These are phyloP conservation scores for Pseudisothecium myosuroides DNA, from an alignment of 225 moss, liverwort and hornwort genomes.

Conservation along the genomic window DNA sequence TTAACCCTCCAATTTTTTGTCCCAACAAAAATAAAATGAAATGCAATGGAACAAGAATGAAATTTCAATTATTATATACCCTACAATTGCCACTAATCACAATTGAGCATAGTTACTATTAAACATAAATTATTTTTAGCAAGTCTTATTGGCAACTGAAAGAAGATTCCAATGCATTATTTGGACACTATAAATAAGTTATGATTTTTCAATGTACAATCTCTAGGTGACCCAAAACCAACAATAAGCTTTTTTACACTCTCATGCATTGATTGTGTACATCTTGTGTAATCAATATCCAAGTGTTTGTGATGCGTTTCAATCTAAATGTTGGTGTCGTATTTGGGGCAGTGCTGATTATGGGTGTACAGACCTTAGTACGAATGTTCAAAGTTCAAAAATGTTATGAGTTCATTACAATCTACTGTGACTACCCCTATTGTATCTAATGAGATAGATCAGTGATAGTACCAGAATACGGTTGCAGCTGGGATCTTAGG, in stretches of 20 bases:
- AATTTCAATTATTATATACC: not conserved
- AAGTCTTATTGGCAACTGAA: not conserved
- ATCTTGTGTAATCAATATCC: not conserved
- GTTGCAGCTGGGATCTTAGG: constrained; percentile 7
- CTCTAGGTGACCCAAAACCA: not conserved
- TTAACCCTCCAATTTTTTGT: not conserved
- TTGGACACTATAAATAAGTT: not conserved
- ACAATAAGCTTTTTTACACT: too few species aligned
- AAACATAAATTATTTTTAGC: not conserved
- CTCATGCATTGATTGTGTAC: not conserved
- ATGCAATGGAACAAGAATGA: not conserved
- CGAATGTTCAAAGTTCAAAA: not conserved
- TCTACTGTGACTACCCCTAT: not conserved
- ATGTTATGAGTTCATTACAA: not conserved
- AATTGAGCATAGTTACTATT: not conserved
- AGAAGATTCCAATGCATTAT: not conserved
- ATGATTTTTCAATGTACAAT: not conserved
- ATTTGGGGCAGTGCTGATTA: not conserved
- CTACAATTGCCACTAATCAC: not conserved
- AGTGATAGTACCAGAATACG: constrained; percentile 7
- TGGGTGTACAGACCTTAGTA: not conserved
- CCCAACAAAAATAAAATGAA: not conserved
- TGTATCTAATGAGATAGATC: not conserved
- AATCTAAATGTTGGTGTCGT: not conserved
- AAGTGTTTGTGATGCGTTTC: not conserved